Base-by-base conservation (phyloP, 1,139 yeast genomes). In the Zygoascus hellenicus region DNA sequence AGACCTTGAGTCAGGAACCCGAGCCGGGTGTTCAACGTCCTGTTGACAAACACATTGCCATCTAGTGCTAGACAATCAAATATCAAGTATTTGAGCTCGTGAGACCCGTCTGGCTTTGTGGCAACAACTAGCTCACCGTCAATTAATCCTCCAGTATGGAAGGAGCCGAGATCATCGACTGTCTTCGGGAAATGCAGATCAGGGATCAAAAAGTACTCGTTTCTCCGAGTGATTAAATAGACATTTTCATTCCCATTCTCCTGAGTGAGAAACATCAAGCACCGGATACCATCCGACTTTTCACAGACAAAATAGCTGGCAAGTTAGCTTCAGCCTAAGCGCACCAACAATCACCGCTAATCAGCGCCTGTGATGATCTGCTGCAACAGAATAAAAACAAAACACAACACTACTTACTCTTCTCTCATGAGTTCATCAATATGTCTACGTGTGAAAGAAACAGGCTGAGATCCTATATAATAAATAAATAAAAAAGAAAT, bases 401-500 rank as follows among this genome's bases (percentile, higher is more conserved):
- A 26, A 29, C 4, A 22, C n/a, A n/a, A n/a, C n/a, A 13, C n/a
- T 14, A 50, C 63, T n/a, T 55, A 63, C 58, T 83, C 89, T 48
- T 76, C 76, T 2, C 70, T 69, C 62, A 76, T 63, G 44, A 92
- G 68, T 46, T 79, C 79, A 5, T 72, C 70, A 36, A 92, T 71
- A 66, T 90, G 97, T 37, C 73, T 71, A 50, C 88, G 72, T 42
- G 87, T 82, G 63, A 94, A 90, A 33, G 96, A 87, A 1, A 92
- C 88, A 0, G 99, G 99, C 66, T 94, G 98, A 1, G 97, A 83
- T 0, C 97, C 97, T 3, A 95, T 90, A 58, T 87, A 87, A 2
- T 5, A 22, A 68, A 5, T 22, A 22, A 4, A 22, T 5, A 22
- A 7, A 22, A 22, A 22, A 22, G 7, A 22, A 22, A 22, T 22